Conservation (phyloP, 1,284 basidiomycete genomes). For the Cryptococcus maquisensis region DNA sequence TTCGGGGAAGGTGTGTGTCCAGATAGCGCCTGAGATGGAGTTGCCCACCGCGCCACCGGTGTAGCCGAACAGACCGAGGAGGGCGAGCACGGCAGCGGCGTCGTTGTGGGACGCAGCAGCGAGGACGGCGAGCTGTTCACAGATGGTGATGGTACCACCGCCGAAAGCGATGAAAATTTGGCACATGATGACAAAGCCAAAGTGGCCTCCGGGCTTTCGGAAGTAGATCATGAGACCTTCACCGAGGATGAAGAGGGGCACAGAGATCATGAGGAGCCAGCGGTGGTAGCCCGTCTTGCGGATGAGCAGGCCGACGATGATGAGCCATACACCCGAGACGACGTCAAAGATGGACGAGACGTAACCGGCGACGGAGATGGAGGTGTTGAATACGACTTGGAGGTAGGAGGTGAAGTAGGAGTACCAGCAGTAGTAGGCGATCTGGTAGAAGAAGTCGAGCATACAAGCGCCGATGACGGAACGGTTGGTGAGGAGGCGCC, state of each 20-base stretch:
- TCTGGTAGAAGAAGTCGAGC: constrained; percentile 42
- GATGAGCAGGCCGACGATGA: constrained; percentile 41
- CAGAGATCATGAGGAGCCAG: constrained; percentile 37
- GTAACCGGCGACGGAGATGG: constrained; percentile 43
- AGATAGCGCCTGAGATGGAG: constrained; percentile 48
- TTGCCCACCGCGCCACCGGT: constrained; percentile 44
- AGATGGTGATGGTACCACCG: constrained; percentile 45
- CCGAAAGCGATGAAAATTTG: constrained; percentile 49
- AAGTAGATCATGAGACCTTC: constrained; percentile 48
- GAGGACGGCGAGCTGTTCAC: constrained; percentile 48
- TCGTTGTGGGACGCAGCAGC: constrained; percentile 47
- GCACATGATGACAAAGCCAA: constrained; percentile 34
- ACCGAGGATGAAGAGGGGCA: constrained; percentile 45
- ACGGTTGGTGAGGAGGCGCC: constrained; percentile 40
- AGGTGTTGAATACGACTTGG: constrained; percentile 44
- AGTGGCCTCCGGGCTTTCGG: constrained; percentile 34
- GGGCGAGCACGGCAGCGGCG: constrained; percentile 44
- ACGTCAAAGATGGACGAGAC: constrained; percentile 47
- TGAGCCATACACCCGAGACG: constrained; percentile 40
- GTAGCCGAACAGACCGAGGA: constrained; percentile 45
- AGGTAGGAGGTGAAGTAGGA: constrained; percentile 42
- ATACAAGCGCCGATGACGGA: constrained; percentile 45
- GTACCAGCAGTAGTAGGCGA: constrained; percentile 40
- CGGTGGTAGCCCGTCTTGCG: constrained; percentile 45
- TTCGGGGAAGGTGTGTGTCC: constrained; percentile 47